Conservation (phyloP, 2,329 filamentous ascomycete species). For the Triangularia setosa region DNA sequence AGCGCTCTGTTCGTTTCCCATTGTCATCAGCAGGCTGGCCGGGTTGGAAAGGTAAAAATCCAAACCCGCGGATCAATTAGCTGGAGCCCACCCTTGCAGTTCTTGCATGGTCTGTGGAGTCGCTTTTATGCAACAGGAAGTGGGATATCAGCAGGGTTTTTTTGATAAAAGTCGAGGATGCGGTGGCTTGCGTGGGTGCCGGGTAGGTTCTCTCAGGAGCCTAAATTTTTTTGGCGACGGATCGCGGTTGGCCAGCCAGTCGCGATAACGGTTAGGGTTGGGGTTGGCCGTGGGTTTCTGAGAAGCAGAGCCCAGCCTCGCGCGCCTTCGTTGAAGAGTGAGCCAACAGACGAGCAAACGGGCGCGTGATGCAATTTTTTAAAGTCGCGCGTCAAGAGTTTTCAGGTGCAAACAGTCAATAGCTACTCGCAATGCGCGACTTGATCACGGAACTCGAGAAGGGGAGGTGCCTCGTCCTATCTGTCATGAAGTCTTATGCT, state of each 20-base stretch:
- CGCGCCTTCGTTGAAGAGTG: background rate
- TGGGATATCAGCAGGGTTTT: background rate
- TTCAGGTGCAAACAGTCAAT: too few relatives aligned
- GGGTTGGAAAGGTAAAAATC: background rate
- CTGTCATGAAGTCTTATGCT: too few relatives aligned
- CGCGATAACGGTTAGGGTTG: background rate
- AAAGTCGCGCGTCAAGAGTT: too few relatives aligned
- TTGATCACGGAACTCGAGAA: too few relatives aligned
- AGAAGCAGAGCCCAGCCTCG: background rate
- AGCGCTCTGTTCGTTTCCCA: slow-evolving; percentile 5
- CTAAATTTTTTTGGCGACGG: background rate
- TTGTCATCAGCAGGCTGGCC: background rate
- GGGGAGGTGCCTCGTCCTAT: too few relatives aligned
- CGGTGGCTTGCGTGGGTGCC: background rate
- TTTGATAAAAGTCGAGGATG: background rate
- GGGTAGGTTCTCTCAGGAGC: background rate
- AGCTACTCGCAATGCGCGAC: too few relatives aligned
- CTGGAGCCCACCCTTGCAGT: background rate
- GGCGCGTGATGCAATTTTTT: background rate
- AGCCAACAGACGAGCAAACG: background rate
- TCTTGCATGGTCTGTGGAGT: background rate
- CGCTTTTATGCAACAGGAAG: background rate
- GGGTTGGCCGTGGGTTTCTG: background rate
- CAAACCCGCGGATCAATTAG: background rate
- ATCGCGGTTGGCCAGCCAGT: background rate